Conservation (phyloP, 2,329 filamentous ascomycete genomes). For the Mariannaea sp. region DNA sequence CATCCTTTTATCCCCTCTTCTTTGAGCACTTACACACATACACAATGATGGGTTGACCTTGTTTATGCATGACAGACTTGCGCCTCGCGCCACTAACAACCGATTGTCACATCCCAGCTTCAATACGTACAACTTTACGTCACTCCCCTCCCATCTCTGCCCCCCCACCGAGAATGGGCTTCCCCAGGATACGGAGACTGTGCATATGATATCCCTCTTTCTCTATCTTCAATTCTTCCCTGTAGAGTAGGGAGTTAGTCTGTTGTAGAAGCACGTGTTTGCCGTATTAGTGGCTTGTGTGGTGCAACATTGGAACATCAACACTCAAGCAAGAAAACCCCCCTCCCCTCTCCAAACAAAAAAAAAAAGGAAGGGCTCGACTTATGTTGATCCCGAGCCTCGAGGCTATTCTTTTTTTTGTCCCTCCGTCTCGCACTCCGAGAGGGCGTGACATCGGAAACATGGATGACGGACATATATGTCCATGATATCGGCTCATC, state of each 20-base stretch:
- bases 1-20: not conserved
- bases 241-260: no score
- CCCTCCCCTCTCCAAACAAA: no score
- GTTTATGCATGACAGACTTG: conserved; percentile 33
- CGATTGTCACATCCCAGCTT: not conserved
- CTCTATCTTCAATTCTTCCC: not conserved
- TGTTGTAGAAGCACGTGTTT: not conserved
- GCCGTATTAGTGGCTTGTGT: not conserved
- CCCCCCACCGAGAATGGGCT: not conserved
- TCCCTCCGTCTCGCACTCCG: not conserved
- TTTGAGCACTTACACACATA: not conserved
- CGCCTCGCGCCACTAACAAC: conserved; percentile 17
- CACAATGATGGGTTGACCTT: conserved; percentile 5
- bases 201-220: not conserved
- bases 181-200: not conserved
- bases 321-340: no score
- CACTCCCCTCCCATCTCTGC: not conserved
- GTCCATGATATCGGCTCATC: conserved; percentile 18
- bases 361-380: no score
- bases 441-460: not conserved
- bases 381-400: not conserved
- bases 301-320: not conserved
- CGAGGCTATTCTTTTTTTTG: not conserved
- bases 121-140: not conserved
- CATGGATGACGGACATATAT: conserved; percentile 16